Percentiles rank a stretch among this genome's conserved stretches.
phyloP scores from a whole-genome alignment of 108 stramenopile species.

The Nitzschia inconspicua region DNA sequence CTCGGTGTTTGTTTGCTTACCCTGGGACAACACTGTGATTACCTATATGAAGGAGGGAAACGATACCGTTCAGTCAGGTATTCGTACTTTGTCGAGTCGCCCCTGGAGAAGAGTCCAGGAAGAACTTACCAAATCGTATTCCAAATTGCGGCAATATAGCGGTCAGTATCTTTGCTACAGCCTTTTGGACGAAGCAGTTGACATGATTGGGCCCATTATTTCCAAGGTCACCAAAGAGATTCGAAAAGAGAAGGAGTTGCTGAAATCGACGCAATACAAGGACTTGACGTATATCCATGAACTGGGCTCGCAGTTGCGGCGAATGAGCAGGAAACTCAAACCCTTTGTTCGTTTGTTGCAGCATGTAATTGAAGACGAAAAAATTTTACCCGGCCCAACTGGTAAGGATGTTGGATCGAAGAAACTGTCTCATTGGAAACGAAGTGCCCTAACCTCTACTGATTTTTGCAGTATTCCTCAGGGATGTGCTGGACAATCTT shows the following conservation, averaged over 20 bases:
- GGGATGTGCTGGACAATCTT: slow-evolving; percentile 39
- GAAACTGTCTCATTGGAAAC: no score
- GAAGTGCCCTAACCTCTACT: no score
- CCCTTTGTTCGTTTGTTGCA: slow-evolving; percentile 25
- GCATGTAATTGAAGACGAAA: slow-evolving; percentile 38
- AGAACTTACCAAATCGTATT: slow-evolving; percentile 30
- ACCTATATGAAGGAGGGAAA: slow-evolving; percentile 11
- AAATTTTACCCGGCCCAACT: slow-evolving; percentile 25
- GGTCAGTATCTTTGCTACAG: slow-evolving; percentile 33
- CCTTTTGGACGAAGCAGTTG: slow-evolving; percentile 31
- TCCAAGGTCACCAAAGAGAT: slow-evolving; percentile 14
- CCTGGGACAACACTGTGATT: slow-evolving; percentile 25
- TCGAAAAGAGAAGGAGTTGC: slow-evolving; percentile 3
- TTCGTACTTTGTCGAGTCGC: no score
- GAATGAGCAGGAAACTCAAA: slow-evolving; percentile 23
- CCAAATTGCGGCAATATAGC: slow-evolving; percentile 32
- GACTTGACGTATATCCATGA: slow-evolving; percentile 14
- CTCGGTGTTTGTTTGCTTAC: slow-evolving; percentile 23
- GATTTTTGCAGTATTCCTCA: no score
- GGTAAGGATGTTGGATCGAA: no score
- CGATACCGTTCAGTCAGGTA: neutral
- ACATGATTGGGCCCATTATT: slow-evolving; percentile 26
- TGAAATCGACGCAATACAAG: neutral
- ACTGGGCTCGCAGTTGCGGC: slow-evolving; percentile 15
- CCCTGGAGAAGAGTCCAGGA: slow-evolving; percentile 14